A percentile compares a stretch with the other conserved stretches of the same genome.
Conservation (phyloP, 2,329 filamentous ascomycete species). For the Diplodia sapinea region DNA sequence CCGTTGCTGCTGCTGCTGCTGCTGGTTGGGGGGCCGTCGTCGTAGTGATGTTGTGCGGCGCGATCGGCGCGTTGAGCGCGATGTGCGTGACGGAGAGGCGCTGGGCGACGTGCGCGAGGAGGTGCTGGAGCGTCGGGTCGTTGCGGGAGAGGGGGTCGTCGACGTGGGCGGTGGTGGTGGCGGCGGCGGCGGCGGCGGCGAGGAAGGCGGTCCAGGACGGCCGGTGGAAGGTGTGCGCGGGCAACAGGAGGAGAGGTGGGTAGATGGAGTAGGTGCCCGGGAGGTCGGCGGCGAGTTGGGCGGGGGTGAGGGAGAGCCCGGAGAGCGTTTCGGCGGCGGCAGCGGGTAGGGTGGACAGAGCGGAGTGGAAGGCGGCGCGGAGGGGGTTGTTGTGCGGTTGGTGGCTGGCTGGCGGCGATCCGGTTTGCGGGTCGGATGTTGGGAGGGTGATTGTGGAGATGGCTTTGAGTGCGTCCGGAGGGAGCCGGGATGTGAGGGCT, state of each 20-base stretch:
- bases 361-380: conserved; percentile 19
- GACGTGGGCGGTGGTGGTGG: conserved; percentile 33
- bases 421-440: neutral
- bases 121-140: too few species aligned
- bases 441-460: neutral
- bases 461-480: neutral
- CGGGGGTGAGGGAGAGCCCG: conserved; percentile 32
- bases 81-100: conserved; percentile 60
- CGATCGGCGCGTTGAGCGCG: conserved; percentile 64
- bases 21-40: too few species aligned
- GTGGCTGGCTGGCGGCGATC: neutral
- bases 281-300: conserved; percentile 37
- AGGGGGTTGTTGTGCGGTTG: conserved; percentile 20
- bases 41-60: conserved; percentile 32
- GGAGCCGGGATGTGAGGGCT: neutral
- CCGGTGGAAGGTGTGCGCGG: conserved; percentile 52
- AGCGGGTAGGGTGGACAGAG: conserved; percentile 4
- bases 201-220: conserved; percentile 45
- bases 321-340: conserved; percentile 30
- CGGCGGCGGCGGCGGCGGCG: conserved; percentile 37
- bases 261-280: conserved; percentile 61
- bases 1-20: too few species aligned
- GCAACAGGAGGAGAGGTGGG: conserved; percentile 63
- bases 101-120: conserved; percentile 38
- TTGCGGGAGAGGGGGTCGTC: too few species aligned